Conservation (phyloP, 371 early-diverging fungal species). For the Furculomyces boomerangus region DNA sequence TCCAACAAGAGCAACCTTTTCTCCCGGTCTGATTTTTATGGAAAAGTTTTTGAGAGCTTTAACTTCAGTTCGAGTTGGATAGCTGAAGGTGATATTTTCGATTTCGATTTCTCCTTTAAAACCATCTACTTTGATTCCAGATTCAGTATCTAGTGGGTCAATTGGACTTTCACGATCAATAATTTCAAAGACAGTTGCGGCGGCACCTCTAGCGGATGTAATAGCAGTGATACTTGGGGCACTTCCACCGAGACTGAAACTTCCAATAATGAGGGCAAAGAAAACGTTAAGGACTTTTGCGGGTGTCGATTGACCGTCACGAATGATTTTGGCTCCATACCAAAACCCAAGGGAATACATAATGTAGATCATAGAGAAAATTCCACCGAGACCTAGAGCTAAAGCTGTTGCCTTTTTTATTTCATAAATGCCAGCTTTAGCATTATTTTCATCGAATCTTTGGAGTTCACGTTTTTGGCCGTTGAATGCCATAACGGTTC, state of each 20-base stretch:
- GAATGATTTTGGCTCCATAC: constrained; percentile 45
- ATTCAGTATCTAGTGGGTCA: constrained; percentile 27
- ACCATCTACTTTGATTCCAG: constrained; percentile 25
- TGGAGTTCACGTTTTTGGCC: constrained; percentile 45
- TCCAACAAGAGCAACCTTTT: constrained; percentile 65
- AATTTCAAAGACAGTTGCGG: constrained; percentile 44
- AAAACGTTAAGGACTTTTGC: constrained; percentile 42
- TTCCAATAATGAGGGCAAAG: constrained; percentile 46
- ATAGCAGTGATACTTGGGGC: constrained; percentile 40
- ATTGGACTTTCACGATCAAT: constrained; percentile 52
- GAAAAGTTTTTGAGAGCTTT: constrained; percentile 38
- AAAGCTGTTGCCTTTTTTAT: constrained; percentile 33
- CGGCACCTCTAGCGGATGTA: constrained; percentile 42
- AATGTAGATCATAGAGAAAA: constrained; percentile 41
- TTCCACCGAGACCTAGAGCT: constrained; percentile 39
- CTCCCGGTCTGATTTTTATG: constrained; percentile 45
- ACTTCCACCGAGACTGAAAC: constrained; percentile 27
- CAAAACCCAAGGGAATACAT: constrained; percentile 62
- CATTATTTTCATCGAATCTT: constrained; percentile 36
- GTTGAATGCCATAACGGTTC: constrained; percentile 75
- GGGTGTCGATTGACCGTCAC: constrained; percentile 25
- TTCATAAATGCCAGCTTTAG: constrained; percentile 33
- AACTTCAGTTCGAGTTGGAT: constrained; percentile 59
- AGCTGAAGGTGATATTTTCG: constrained; percentile 42
- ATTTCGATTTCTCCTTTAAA: constrained; percentile 39